Conservation (phyloP, 2,329 filamentous ascomycete species). For the Chalara sp. region DNA sequence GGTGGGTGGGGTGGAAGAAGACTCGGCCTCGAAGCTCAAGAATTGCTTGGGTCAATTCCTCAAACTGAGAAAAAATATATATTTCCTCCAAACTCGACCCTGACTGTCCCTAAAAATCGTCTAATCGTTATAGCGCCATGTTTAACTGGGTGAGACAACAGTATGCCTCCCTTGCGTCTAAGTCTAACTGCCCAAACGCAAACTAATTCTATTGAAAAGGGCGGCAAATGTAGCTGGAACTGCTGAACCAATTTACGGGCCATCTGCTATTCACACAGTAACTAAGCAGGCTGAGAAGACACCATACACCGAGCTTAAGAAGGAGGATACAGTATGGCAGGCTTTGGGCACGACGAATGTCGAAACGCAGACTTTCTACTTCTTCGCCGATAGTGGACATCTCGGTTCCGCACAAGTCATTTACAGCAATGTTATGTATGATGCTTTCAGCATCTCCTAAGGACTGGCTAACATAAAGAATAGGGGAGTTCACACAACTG, state of each 20-base stretch:
- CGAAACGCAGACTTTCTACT: constrained; percentile 93
- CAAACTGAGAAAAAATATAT: too few species aligned
- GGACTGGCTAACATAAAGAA: constrained; percentile 19
- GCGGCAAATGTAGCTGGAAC: constrained; percentile 83
- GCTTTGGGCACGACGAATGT: constrained; percentile 79
- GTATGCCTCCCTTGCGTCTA: constrained; percentile 46
- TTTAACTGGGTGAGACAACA: constrained; percentile 94
- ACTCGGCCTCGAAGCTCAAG: too few species aligned
- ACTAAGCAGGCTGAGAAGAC: constrained; percentile 70
- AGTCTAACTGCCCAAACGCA: constrained; percentile 3
- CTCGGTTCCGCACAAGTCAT: constrained; percentile 83
- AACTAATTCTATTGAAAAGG: constrained; percentile 32
- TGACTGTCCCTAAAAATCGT: constrained; percentile 1
- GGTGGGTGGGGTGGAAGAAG: too few species aligned
- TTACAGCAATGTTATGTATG: constrained; percentile 94
- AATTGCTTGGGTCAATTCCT: too few species aligned
- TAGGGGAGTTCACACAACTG: constrained; percentile 83
- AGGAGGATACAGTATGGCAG: constrained; percentile 76
- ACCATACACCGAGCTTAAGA: constrained; percentile 73
- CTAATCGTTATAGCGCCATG: constrained; percentile 43
- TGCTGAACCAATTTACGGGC: constrained; percentile 92
- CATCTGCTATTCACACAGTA: constrained; percentile 79
- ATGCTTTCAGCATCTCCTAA: constrained; percentile 9
- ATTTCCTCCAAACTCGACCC: not conserved
- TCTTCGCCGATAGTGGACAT: constrained; percentile 71